Evolutionary conservation across 441 rosid species (phyloP).

Genomic region (Theobroma grandiflorum): DNA sequence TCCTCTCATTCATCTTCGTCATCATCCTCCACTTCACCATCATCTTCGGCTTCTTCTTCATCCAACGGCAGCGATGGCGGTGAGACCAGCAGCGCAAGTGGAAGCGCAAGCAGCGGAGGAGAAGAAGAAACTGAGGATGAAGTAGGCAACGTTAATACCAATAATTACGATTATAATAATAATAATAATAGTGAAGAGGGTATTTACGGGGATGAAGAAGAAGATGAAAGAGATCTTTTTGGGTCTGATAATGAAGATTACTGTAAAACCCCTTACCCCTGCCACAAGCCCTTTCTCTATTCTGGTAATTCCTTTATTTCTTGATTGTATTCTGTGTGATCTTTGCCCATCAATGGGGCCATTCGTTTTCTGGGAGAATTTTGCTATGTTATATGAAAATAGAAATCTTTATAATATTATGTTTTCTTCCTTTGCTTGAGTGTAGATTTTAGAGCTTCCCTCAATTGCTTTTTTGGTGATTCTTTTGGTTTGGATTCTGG

Average conservation of each 20-base stretch:
- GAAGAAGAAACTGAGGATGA: constrained; percentile 60
- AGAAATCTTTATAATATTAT: not conserved
- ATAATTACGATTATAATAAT: constrained; percentile 30
- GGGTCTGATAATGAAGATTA: constrained; percentile 85
- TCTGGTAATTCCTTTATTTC: constrained; percentile 43
- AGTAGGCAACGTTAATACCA: constrained; percentile 34
- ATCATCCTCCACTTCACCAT: constrained; percentile 70
- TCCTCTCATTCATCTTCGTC: constrained; percentile 66
- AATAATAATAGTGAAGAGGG: constrained; percentile 38
- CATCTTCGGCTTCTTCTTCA: constrained; percentile 62
- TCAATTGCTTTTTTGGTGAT: not conserved
- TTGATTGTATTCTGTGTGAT: not conserved
- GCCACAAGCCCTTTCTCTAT: constrained; percentile 59
- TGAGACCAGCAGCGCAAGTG: constrained; percentile 54
- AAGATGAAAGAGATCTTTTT: constrained; percentile 67
- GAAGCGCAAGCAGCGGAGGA: constrained; percentile 58
- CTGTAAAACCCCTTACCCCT: constrained; percentile 65
- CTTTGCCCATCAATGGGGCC: not conserved
- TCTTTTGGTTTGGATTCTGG: constrained; percentile 11
- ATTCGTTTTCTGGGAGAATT: not conserved
- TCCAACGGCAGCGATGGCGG: constrained; percentile 52
- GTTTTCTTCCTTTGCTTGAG: not conserved
- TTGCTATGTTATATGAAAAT: not conserved
- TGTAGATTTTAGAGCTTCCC: not conserved
- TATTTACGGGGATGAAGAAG: constrained; percentile 37